Evolutionary conservation across 495 filamentous ascomycete species (phyloP).

Genomic region (Aspergillus cavernicola): DNA sequence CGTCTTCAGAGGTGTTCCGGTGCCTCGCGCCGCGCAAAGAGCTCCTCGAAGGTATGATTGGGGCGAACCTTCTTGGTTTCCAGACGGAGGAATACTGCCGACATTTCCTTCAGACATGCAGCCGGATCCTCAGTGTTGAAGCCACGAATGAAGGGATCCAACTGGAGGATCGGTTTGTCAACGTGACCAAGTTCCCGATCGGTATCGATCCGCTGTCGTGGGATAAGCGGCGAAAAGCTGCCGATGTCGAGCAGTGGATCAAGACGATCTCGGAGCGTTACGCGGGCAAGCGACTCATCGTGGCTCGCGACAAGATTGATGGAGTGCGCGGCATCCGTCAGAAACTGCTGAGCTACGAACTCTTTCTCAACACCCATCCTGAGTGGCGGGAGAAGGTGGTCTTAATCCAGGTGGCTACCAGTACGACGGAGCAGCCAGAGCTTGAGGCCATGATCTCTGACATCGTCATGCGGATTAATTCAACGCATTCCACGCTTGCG

Average conservation of each 20-base stretch:
- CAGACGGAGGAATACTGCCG: slow-evolving; percentile 89
- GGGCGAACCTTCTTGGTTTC: slow-evolving; percentile 86
- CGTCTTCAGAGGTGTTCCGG: slow-evolving; percentile 90
- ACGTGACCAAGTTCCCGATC: slow-evolving; percentile 62
- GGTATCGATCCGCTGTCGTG: slow-evolving; percentile 81
- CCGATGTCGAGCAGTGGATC: slow-evolving; percentile 73
- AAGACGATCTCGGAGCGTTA: slow-evolving; percentile 74
- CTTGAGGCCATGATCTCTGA: slow-evolving; percentile 83
- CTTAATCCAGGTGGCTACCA: slow-evolving; percentile 88
- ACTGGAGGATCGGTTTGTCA: slow-evolving; percentile 88
- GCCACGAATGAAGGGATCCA: slow-evolving; percentile 83
- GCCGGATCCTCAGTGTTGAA: slow-evolving; percentile 78
- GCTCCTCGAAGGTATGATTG: slow-evolving; percentile 84
- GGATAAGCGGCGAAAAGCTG: slow-evolving; percentile 64
- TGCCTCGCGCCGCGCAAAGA: slow-evolving; percentile 81
- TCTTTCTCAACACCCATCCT: slow-evolving; percentile 89
- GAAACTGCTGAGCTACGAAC: slow-evolving; percentile 86
- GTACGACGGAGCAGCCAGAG: slow-evolving; percentile 79
- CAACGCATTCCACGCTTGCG: slow-evolving; percentile 77
- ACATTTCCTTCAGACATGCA: slow-evolving; percentile 93
- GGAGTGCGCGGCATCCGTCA: slow-evolving; percentile 84
- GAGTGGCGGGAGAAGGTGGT: slow-evolving; percentile 82
- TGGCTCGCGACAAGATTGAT: slow-evolving; percentile 90
- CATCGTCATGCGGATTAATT: slow-evolving; percentile 90
- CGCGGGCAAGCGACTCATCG: slow-evolving; percentile 80